Conservation (phyloP, 805 yeast species). For the Ogataea glucozyma region DNA sequence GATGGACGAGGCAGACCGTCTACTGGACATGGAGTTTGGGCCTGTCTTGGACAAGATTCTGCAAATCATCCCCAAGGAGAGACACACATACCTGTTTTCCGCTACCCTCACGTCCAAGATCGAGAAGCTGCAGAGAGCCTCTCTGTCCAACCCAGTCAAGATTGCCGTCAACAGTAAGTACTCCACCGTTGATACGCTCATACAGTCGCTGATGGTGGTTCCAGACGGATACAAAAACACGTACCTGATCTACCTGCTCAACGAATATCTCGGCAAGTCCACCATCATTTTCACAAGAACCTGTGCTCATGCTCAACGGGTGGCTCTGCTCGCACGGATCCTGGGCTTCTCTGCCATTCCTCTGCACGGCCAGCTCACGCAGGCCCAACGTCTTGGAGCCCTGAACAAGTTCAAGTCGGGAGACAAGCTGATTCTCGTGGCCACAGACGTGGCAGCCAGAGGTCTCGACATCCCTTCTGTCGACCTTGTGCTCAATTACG, state of each 20-base stretch:
- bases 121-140: constrained; percentile 92
- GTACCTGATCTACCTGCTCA: constrained; percentile 74
- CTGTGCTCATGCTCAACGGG: constrained; percentile 91
- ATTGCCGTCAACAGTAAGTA: constrained; percentile 87
- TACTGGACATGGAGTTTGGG: constrained; percentile 94
- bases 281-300: constrained; percentile 90
- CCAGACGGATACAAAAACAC: constrained; percentile 95
- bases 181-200: constrained; percentile 91
- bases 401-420: constrained; percentile 78
- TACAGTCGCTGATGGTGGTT: constrained; percentile 84
- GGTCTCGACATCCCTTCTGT: constrained; percentile 96
- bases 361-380: constrained; percentile 88
- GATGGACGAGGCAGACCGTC: constrained; percentile 96
- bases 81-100: constrained; percentile 84
- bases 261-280: constrained; percentile 82
- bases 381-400: constrained; percentile 81
- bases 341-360: constrained; percentile 91
- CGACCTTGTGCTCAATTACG: constrained; percentile 85
- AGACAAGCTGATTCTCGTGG: constrained; percentile 65
- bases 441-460: constrained; percentile 93
- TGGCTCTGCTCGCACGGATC: constrained; percentile 75
- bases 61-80: constrained; percentile 77
- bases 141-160: constrained; percentile 82
- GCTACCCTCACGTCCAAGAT: constrained; percentile 98
- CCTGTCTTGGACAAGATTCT: constrained; percentile 88